Evolutionary conservation across 768 basidiomycete genomes (phyloP).

Genomic region (Hemileccinum impolitum): DNA sequence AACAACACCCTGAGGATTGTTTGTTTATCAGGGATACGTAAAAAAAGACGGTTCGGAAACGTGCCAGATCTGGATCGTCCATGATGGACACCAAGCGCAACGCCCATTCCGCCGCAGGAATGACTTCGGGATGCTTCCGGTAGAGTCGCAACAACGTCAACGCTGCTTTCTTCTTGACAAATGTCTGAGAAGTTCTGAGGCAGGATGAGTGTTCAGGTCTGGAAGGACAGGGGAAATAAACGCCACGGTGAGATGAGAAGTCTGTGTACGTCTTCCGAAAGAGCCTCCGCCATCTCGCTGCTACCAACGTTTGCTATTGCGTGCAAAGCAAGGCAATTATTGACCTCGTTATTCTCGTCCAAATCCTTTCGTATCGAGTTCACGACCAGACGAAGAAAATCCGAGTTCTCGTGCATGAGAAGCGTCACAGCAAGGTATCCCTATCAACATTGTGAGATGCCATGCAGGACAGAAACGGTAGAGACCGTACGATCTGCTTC

Average conservation of each 20-base stretch:
- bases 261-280: constrained; percentile 91
- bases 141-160: constrained; percentile 89
- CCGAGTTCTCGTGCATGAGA: constrained; percentile 98
- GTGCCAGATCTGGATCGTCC: constrained; percentile 86
- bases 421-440: constrained; percentile 97
- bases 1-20: constrained; percentile 73
- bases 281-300: constrained; percentile 96
- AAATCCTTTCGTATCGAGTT: constrained; percentile 98
- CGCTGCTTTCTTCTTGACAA: constrained; percentile 99
- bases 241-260: constrained; percentile 90
- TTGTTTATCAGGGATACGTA: constrained; percentile 3
- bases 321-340: constrained; percentile 94
- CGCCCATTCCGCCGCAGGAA: constrained; percentile 94
- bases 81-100: constrained; percentile 91
- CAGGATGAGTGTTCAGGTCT: constrained; percentile 12
- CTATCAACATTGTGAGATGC: constrained; percentile 38
- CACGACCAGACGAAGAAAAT: constrained; percentile 92
- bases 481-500: constrained; percentile 87
- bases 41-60: constrained; percentile 10
- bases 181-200: constrained; percentile 82
- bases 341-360: constrained; percentile 90
- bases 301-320: constrained; percentile 98
- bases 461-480: background rate
- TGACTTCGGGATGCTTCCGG: constrained; percentile 92
- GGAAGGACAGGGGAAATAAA: background rate